Conservation (phyloP, 2,329 filamentous ascomycete species). For the Leptographium galeiforme region DNA sequence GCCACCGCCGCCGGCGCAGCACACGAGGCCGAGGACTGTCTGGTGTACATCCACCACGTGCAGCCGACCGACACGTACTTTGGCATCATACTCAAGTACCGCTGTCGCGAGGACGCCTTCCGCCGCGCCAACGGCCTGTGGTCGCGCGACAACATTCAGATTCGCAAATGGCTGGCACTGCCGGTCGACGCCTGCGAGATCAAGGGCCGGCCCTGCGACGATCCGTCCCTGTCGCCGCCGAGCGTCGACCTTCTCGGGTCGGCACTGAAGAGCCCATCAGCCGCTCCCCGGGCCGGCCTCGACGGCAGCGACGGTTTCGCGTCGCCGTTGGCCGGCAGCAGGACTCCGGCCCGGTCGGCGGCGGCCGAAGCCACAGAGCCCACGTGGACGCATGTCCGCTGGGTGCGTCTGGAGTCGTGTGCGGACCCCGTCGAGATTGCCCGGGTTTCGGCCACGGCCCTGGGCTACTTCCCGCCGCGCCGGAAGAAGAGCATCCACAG, state of each 20-base stretch:
- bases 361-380: constrained; percentile 34
- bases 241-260: constrained; percentile 37
- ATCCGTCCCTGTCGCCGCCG: constrained; percentile 29
- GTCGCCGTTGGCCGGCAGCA: constrained; percentile 6
- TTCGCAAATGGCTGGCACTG: constrained; percentile 65
- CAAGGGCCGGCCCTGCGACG: constrained; percentile 57
- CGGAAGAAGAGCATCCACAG: constrained; percentile 64
- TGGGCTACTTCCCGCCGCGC: constrained; percentile 86
- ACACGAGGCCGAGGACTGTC: constrained; percentile 55
- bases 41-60: constrained; percentile 86
- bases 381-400: constrained; percentile 77
- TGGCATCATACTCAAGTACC: constrained; percentile 80
- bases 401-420: constrained; percentile 66
- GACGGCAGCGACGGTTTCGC: constrained; percentile 13
- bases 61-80: constrained; percentile 75
- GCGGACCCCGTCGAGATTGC: constrained; percentile 68
- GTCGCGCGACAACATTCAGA: constrained; percentile 84
- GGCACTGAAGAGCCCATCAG: constrained; percentile 24
- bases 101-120: constrained; percentile 71
- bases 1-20: constrained; percentile 13
- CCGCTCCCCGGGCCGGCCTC: constrained; percentile 14
- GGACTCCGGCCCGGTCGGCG: background rate
- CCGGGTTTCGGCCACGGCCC: constrained; percentile 62
- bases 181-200: constrained; percentile 82
- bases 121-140: constrained; percentile 85